Evolutionary conservation across 495 filamentous ascomycete species (phyloP), one percentile per base, ranked within the genome.

Genomic region (Baudoinia panamericana): DNA sequence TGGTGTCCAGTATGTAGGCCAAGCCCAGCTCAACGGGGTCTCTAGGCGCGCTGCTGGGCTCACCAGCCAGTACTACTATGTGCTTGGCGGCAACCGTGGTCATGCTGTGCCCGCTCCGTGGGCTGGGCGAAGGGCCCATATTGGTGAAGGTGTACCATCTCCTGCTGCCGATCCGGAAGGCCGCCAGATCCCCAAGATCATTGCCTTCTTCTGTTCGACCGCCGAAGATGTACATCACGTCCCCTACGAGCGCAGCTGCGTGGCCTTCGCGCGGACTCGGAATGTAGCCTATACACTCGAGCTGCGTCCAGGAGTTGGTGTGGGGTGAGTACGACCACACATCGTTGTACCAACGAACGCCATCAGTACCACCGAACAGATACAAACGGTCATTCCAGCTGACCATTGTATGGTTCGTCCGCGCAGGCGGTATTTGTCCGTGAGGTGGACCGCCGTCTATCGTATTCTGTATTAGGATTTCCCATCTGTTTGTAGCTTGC

Each of bases 61-160:
- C 90, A 35, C 90, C 90, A 9, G 82, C 92, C 30, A 95, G 65
- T 11, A 95, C 84, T 34, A 95, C 80, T 43, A 99, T 76, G 35
- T 87, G 79, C 52, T 93, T 93, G 4, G 82, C 82, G 4, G 82
- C 82, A 50, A 84, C 84, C 4, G 86, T 76, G 0, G 92, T 96
- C 90, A 96, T 96, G 58, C 85, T 92, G 58, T 99, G 92, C 0
- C 92, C 92, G 15, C 87, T 94, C 31, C 92, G 68, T 15, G 90
- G 79, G 5, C 86, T 94, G 0, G 92, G 92, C 3, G 86, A 87
- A 1, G 84, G 88, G 0, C 92, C 92, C 92, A 99, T 99, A 52
- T 99, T 99, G 54, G 96, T 92, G 63, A 99, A 99, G 9, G 88
- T 96, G 56, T 95, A 99, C 92, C 92, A 99, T 26, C 92, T 78